A percentile compares a stretch with the other conserved stretches of the same genome.
Conservation (phyloP, 768 basidiomycete genomes). For the Grammothele lineata region DNA sequence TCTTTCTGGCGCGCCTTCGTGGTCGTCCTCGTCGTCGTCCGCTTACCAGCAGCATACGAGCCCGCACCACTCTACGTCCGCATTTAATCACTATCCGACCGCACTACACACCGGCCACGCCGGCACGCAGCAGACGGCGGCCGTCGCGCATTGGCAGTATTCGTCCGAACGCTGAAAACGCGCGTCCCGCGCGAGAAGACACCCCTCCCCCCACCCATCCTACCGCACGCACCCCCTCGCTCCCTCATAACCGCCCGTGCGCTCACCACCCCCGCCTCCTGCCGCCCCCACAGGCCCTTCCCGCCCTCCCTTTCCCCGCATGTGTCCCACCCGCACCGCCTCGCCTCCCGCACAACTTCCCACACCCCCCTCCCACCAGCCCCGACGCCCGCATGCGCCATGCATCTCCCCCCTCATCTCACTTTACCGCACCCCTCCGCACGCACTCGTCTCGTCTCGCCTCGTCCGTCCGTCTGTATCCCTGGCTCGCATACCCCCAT, state of each 20-base stretch:
- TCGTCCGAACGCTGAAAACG: slow-evolving; percentile 9
- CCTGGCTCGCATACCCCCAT: no score
- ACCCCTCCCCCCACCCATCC: background rate
- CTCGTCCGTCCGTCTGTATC: no score
- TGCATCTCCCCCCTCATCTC: background rate
- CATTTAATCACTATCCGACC: slow-evolving; percentile 2
- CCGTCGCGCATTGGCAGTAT: slow-evolving; percentile 13
- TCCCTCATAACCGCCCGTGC: no score
- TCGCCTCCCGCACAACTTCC: background rate
- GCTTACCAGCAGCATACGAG: background rate
- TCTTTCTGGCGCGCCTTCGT: no score
- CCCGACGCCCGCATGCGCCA: background rate
- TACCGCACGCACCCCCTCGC: no score
- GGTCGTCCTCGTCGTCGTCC: background rate
- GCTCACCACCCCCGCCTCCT: no score
- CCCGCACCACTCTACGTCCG: slow-evolving; percentile 2
- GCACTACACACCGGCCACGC: slow-evolving; percentile 6
- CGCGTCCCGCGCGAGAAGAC: background rate
- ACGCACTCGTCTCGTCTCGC: background rate
- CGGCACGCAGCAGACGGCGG: slow-evolving; percentile 3
- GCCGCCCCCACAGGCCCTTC: no score
- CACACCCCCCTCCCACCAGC: background rate
- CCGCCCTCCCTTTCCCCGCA: no score
- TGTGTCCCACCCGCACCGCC: background rate
- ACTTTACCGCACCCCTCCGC: no score